Conservation (phyloP, 2,329 filamentous ascomycete species). For the Aspergillus fijiensis region DNA sequence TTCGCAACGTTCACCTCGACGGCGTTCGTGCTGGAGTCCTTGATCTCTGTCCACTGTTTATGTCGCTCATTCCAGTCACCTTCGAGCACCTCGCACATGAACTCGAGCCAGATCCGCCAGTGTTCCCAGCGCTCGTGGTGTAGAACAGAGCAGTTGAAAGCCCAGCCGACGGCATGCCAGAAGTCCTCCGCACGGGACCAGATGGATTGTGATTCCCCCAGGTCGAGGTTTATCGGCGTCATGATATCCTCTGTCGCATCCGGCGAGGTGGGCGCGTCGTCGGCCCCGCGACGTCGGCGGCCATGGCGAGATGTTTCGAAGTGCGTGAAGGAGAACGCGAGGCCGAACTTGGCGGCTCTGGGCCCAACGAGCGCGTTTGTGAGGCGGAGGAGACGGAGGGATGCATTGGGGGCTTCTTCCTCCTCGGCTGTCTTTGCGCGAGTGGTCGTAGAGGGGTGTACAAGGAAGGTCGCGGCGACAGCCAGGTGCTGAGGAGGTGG, state of each 20-base stretch:
- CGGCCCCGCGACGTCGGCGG: constrained; percentile 23
- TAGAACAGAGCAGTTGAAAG: constrained; percentile 79
- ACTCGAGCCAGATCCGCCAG: constrained; percentile 78
- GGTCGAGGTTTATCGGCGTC: constrained; percentile 56
- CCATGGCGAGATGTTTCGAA: constrained; percentile 36
- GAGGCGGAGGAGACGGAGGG: constrained; percentile 69
- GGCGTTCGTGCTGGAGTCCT: background rate
- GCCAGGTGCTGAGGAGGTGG: constrained; percentile 73
- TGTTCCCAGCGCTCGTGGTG: constrained; percentile 73
- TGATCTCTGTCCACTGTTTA: constrained; percentile 8
- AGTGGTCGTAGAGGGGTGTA: constrained; percentile 78
- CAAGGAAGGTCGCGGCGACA: constrained; percentile 74
- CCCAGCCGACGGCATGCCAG: constrained; percentile 87
- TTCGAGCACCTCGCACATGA: constrained; percentile 57
- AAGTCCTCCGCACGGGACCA: constrained; percentile 81
- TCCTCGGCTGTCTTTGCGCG: constrained; percentile 63
- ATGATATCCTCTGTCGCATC: constrained; percentile 44
- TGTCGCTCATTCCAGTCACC: constrained; percentile 44
- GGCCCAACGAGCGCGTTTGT: constrained; percentile 66
- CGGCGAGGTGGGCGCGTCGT: constrained; percentile 18
- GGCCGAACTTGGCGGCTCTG: constrained; percentile 65
- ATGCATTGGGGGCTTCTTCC: constrained; percentile 62
- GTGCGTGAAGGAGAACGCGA: constrained; percentile 68
- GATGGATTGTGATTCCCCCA: constrained; percentile 65
- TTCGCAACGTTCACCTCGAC: background rate